Percentiles rank a stretch among this genome's conserved stretches.
Conservation (phyloP, 768 basidiomycete species). For the Punctularia strigosozonata region DNA sequence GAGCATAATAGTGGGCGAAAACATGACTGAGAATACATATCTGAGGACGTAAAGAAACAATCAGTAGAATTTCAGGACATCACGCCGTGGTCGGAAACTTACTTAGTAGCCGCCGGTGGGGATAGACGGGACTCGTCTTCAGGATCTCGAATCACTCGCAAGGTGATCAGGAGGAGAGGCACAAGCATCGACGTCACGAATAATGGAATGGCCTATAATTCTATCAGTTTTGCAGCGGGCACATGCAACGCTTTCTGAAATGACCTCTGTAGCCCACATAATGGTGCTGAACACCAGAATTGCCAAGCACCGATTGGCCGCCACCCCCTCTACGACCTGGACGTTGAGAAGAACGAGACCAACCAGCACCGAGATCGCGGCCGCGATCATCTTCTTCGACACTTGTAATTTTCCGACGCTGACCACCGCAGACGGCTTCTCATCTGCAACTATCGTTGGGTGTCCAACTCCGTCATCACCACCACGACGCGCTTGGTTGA, state of each 20-base stretch:
- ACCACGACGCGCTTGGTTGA: constrained; percentile 68
- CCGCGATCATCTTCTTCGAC: constrained; percentile 48
- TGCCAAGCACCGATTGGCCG: constrained; percentile 85
- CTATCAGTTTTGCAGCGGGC: neutral
- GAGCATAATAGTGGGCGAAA: constrained; percentile 96
- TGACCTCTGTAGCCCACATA: constrained; percentile 92
- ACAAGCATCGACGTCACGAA: constrained; percentile 94
- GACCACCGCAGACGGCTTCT: constrained; percentile 40
- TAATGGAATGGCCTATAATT: constrained; percentile 75
- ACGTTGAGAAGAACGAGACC: constrained; percentile 54
- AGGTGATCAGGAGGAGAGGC: constrained; percentile 77
- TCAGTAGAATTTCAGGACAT: neutral
- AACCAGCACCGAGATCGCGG: constrained; percentile 41
- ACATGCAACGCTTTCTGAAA: constrained; percentile 8
- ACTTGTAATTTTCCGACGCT: constrained; percentile 57
- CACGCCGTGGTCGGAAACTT: constrained; percentile 15
- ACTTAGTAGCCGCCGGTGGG: constrained; percentile 74
- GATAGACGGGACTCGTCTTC: constrained; percentile 40
- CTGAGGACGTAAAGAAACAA: constrained; percentile 33
- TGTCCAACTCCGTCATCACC: constrained; percentile 30
- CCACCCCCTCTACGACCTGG: constrained; percentile 41
- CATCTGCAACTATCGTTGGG: constrained; percentile 33
- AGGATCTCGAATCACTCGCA: constrained; percentile 60
- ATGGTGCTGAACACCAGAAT: constrained; percentile 84
- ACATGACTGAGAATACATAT: constrained; percentile 90